Base-by-base conservation (phyloP, 768 basidiomycete genomes). In the Suillus plorans region DNA sequence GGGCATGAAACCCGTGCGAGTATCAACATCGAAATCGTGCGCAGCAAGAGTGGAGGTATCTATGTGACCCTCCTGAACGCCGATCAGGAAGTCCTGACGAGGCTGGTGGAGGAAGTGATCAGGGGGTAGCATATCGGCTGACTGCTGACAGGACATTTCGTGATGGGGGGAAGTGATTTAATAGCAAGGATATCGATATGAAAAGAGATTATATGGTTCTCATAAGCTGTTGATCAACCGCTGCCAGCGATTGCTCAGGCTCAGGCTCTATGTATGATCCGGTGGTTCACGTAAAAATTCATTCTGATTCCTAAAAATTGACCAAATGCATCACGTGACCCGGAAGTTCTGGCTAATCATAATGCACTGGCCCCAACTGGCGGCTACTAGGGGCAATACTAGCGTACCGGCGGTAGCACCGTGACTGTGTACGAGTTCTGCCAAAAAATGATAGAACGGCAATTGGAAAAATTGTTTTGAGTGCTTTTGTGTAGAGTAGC, bases 1-100 rank as follows among this genome's bases (percentile, higher is more conserved):
- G 3, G 96, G 92, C 86, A 98, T 89, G 76, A 99, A 98, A 0
- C 97, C 96, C 0, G 94, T 94, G 18, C 87, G 81, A 12, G 90
- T 89, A 74, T 96, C 94, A 65, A 99, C 92, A 74, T 98, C 95
- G 80, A 94, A 99, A 80, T 92, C 91, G 68, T 91, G 90, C 3
- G 90, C 89, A 12, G 91, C 89, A 64, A 91, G 85, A 14, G 91
- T 89, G 25, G 85, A 82, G 16, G 84, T 85, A 66, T 87, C 86
- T 52, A 79, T 71, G 22, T 67, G 66, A 3, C 74, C 72, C 18
- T 70, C 71, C 8, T 41, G 55, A 14, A 60, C 58, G 47, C 72
- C 73, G 3, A 75, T 60, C 20, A 74, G 57, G 60, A 67, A 37
- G 53, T 77, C 77, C 4, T 72, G 77, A 52, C 77, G 80, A 25